Evolutionary conservation across 164 flowering plant species (phyloP).

Genomic region (Piper betle): DNA sequence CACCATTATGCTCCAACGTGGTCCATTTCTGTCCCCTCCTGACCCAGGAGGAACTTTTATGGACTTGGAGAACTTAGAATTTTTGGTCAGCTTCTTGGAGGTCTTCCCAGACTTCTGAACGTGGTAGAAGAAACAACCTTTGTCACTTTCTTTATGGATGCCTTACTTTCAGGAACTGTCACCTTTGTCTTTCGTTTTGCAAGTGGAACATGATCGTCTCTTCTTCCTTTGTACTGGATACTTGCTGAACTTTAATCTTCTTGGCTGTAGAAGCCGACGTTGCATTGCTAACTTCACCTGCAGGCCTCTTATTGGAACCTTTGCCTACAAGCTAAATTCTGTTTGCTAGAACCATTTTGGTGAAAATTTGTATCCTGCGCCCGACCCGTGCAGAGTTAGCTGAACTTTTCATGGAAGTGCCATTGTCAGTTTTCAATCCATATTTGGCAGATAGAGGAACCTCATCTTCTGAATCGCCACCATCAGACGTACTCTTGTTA

Average conservation of each 20-base stretch:
- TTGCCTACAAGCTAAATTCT: constrained; percentile 16
- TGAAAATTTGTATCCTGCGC: constrained; percentile 26
- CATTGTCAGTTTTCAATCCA: constrained; percentile 22
- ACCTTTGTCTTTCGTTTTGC: constrained; percentile 52
- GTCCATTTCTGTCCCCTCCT: constrained; percentile 97
- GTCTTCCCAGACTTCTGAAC: constrained; percentile 36
- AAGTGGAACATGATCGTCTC: constrained; percentile 60
- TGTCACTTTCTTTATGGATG: constrained; percentile 25
- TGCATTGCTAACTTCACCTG: constrained; percentile 23
- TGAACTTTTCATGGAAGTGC: constrained; percentile 24
- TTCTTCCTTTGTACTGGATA: constrained; percentile 24
- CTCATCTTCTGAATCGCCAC: constrained; percentile 71
- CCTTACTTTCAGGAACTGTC: constrained; percentile 23
- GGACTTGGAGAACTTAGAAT: constrained; percentile 51
- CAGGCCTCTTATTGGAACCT: constrained; percentile 54
- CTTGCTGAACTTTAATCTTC: constrained; percentile 36
- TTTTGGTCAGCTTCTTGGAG: constrained; percentile 36
- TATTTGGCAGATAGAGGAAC: constrained; percentile 47
- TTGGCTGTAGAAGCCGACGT: constrained; percentile 33
- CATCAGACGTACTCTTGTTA: constrained; percentile 14
- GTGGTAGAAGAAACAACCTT: constrained; percentile 39
- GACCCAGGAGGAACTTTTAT: constrained; percentile 58
- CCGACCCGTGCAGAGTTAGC: constrained; percentile 29
- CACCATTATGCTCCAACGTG: constrained; percentile 85
- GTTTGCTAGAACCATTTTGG: constrained; percentile 53